These are phyloP conservation scores for Thelonectria olida DNA, from an alignment of 2,329 filamentous ascomycete species.

Conservation along the genomic window DNA sequence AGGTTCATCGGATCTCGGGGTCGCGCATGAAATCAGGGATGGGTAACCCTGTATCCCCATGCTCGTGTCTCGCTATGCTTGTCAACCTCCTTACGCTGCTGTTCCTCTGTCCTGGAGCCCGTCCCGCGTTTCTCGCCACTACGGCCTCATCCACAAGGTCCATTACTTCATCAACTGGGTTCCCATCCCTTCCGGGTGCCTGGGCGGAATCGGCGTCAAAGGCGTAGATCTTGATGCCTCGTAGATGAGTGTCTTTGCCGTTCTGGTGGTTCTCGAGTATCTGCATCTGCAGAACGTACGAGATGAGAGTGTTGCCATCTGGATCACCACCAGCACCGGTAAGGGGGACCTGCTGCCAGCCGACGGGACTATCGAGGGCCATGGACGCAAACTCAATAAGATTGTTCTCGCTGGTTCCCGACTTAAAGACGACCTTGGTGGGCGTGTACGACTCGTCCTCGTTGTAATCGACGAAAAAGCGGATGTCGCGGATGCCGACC, in stretches of 20 bases:
- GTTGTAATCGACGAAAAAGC: constrained; percentile 90
- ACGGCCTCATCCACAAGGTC: constrained; percentile 37
- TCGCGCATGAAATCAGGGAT: constrained; percentile 55
- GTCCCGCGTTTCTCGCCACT: constrained; percentile 16
- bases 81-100: constrained; percentile 42
- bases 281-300: constrained; percentile 89
- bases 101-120: constrained; percentile 30
- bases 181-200: constrained; percentile 50
- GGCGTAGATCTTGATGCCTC: constrained; percentile 87
- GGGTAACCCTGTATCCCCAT: constrained; percentile 46
- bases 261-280: constrained; percentile 98
- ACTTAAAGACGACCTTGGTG: constrained; percentile 88
- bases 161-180: constrained; percentile 41
- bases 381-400: constrained; percentile 88
- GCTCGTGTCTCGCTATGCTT: constrained; percentile 43
- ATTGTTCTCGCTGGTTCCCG: constrained; percentile 91
- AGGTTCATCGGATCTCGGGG: constrained; percentile 47
- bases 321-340: constrained; percentile 63
- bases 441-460: constrained; percentile 97
- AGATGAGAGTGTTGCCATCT: constrained; percentile 80
- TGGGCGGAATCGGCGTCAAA: constrained; percentile 60
- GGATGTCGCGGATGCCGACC: constrained; percentile 79
- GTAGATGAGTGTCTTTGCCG: constrained; percentile 97
- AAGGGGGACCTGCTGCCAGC: constrained; percentile 88
- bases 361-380: constrained; percentile 79